phyloP scores from a whole-genome alignment of 352 stramenopile species.

The Plasmopara halstedii region DNA sequence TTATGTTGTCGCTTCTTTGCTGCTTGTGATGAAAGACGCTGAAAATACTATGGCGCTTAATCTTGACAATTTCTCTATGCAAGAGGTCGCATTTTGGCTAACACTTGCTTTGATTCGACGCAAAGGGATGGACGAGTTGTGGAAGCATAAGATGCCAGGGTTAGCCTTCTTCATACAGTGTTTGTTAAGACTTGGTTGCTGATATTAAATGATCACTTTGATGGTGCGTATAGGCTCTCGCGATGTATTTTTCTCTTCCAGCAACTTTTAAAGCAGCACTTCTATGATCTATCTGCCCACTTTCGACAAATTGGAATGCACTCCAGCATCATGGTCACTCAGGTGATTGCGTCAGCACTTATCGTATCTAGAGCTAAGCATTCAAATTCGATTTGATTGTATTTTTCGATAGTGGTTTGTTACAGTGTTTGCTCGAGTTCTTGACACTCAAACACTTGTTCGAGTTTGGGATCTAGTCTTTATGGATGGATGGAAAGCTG shows the following conservation, averaged over 20 bases:
- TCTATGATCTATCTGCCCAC: slow-evolving; percentile 56
- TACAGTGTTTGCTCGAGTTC: slow-evolving; percentile 67
- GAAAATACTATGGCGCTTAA: slow-evolving; percentile 1
- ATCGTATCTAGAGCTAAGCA: not conserved
- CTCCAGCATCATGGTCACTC: slow-evolving; percentile 63
- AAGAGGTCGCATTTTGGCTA: slow-evolving; percentile 62
- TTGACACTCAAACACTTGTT: slow-evolving; percentile 34
- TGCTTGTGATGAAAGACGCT: slow-evolving; percentile 39
- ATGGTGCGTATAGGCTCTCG: slow-evolving; percentile 31
- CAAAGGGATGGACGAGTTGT: slow-evolving; percentile 57
- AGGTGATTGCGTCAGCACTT: slow-evolving; percentile 26
- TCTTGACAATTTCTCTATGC: slow-evolving; percentile 14
- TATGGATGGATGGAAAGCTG: slow-evolving; percentile 70
- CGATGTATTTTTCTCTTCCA: slow-evolving; percentile 73
- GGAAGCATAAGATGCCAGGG: slow-evolving; percentile 74
- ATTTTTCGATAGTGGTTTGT: slow-evolving; percentile 70
- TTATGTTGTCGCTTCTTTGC: slow-evolving; percentile 59
- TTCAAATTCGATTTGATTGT: not conserved
- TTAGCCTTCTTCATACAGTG: slow-evolving; percentile 10
- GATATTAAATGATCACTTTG: not conserved
- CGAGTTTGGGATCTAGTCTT: slow-evolving; percentile 71
- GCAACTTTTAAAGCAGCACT: slow-evolving; percentile 56
- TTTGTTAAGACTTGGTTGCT: not conserved
- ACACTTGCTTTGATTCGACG: slow-evolving; percentile 43
- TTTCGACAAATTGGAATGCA: slow-evolving; percentile 77